phyloP scores from a whole-genome alignment of 805 yeast genomes.

The Kodamaea kaohsiungensis region DNA sequence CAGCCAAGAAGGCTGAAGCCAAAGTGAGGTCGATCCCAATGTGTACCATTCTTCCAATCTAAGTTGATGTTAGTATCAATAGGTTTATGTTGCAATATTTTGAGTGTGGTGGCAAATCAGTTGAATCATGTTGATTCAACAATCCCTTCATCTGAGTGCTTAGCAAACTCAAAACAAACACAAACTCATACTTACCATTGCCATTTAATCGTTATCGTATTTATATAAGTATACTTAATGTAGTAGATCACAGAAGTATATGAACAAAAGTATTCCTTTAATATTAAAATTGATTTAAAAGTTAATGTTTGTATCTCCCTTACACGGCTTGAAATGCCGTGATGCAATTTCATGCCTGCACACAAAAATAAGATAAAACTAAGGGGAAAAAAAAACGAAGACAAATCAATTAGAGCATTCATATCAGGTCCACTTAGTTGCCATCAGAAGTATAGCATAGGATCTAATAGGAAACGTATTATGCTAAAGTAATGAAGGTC shows the following conservation, averaged over 20 bases:
- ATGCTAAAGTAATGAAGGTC: background rate
- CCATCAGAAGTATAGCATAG: background rate
- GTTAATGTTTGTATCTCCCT: background rate
- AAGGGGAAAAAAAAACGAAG: background rate
- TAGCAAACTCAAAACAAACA: background rate
- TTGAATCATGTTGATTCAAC: background rate
- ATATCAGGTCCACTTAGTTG: too few relatives aligned
- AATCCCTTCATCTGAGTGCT: background rate
- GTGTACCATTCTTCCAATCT: conserved; percentile 59
- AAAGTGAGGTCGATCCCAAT: conserved; percentile 58
- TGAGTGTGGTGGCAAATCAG: background rate
- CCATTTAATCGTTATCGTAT: background rate
- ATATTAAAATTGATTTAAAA: too few relatives aligned
- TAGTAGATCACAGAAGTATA: too few relatives aligned
- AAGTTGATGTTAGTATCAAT: conserved; percentile 9
- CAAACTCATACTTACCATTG: background rate
- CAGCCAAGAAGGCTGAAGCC: conserved; percentile 68
- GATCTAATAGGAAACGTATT: background rate
- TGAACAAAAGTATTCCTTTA: background rate
- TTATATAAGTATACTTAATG: background rate
- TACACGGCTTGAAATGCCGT: background rate
- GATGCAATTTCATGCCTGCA: background rate
- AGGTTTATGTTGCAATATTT: background rate
- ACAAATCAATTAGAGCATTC: background rate
- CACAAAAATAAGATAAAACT: background rate